These are phyloP conservation scores for Daldinia loculata DNA, from an alignment of 495 filamentous ascomycete species.

Conservation along the genomic window DNA sequence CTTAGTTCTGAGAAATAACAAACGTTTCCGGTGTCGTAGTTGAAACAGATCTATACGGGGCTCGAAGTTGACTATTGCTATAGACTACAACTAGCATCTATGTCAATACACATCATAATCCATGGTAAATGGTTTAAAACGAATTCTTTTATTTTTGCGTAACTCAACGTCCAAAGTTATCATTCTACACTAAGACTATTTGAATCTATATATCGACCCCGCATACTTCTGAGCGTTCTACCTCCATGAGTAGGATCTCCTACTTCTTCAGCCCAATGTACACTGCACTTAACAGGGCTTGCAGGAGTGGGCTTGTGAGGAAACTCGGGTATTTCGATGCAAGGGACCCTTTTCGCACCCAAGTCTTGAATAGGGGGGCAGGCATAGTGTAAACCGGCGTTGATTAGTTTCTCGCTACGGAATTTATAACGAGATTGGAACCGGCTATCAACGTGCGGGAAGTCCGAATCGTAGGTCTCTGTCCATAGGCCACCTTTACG, in stretches of 20 bases:
- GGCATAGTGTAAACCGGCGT: not conserved
- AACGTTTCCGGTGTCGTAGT: not conserved
- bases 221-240: constrained; percentile 1
- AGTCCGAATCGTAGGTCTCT: not conserved
- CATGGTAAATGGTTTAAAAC: too few relatives aligned
- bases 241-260: not conserved
- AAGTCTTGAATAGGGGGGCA: constrained; percentile 8
- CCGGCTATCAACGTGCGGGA: not conserved
- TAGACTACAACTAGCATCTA: too few relatives aligned
- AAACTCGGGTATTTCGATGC: not conserved
- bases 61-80: too few relatives aligned
- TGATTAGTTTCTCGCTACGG: not conserved
- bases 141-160: too few relatives aligned
- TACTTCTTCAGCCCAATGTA: constrained; percentile 1
- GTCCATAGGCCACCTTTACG: constrained; percentile 26
- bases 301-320: not conserved
- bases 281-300: not conserved
- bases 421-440: not conserved
- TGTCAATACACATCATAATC: too few relatives aligned
- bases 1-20: not conserved
- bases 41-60: not conserved
- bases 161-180: not conserved
- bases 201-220: not conserved
- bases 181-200: not conserved
- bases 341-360: not conserved